A percentile compares a stretch with the other conserved stretches of the same genome.
These are phyloP conservation scores for Rhizophagus clarus DNA, from an alignment of 192 early-diverging fungal species.

Conservation along the genomic window DNA sequence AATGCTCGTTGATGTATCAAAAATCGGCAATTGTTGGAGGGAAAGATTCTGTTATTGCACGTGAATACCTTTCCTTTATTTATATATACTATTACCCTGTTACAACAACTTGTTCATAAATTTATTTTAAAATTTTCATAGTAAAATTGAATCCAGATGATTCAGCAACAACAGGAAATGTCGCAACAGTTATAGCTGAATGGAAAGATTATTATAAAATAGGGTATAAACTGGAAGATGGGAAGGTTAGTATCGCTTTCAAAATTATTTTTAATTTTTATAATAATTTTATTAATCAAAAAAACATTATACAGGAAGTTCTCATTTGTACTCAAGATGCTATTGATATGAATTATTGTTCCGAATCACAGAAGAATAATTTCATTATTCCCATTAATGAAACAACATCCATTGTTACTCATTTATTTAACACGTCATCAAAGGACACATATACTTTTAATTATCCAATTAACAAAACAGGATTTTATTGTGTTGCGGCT, in stretches of 20 bases:
- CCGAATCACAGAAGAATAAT: slow-evolving; percentile 49
- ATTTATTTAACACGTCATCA: slow-evolving; percentile 36
- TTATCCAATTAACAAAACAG: slow-evolving; percentile 75
- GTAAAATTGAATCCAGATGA: slow-evolving; percentile 28
- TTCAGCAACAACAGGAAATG: slow-evolving; percentile 28
- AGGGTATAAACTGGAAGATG: slow-evolving; percentile 25
- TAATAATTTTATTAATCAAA: background rate
- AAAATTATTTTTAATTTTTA: background rate
- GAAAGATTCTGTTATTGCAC: slow-evolving; percentile 37
- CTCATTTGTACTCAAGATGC: slow-evolving; percentile 62
- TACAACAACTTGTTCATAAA: background rate
- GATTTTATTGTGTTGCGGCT: slow-evolving; percentile 81
- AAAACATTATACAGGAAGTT: slow-evolving; percentile 26
- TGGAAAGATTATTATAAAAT: slow-evolving; percentile 41
- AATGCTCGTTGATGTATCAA: slow-evolving; percentile 34
- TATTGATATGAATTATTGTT: slow-evolving; percentile 56
- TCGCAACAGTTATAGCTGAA: slow-evolving; percentile 42
- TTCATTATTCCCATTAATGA: slow-evolving; percentile 54
- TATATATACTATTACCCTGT: background rate
- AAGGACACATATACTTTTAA: slow-evolving; percentile 48
- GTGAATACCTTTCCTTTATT: slow-evolving; percentile 31
- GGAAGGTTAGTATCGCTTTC: background rate
- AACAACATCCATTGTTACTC: slow-evolving; percentile 18
- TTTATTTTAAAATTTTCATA: background rate
- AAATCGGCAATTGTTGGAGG: slow-evolving; percentile 44